A percentile compares a stretch with the other conserved stretches of the same genome.
phyloP scores from a whole-genome alignment of 129 eudicot species.

The Lactuca saligna region DNA sequence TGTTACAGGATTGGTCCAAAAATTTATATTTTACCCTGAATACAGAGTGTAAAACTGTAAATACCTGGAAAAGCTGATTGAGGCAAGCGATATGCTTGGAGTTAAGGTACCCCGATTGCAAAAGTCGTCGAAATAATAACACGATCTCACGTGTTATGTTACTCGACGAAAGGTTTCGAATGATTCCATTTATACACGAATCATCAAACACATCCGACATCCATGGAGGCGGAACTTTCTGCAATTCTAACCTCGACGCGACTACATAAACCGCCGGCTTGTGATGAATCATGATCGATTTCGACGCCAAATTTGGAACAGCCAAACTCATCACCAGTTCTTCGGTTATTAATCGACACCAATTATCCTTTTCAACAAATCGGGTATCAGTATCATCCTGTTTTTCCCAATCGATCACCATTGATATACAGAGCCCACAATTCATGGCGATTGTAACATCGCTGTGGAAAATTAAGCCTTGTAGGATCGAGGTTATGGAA shows the following conservation, averaged over 20 bases:
- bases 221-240: conserved; percentile 58
- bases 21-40: no score
- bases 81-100: conserved; percentile 64
- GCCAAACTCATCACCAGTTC: conserved; percentile 75
- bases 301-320: conserved; percentile 58
- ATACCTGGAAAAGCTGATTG: conserved; percentile 73
- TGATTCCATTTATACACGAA: conserved; percentile 56
- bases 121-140: conserved; percentile 58
- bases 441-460: conserved; percentile 58
- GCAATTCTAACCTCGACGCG: conserved; percentile 50
- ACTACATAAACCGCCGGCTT: conserved; percentile 72
- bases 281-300: conserved; percentile 51
- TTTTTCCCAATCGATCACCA: conserved; percentile 56
- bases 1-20: not conserved
- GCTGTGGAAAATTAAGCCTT: conserved; percentile 54
- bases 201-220: conserved; percentile 64
- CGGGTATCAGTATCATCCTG: conserved; percentile 24
- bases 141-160: conserved; percentile 64
- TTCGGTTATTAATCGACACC: conserved; percentile 80
- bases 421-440: conserved; percentile 65
- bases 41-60: not conserved
- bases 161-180: conserved; percentile 57
- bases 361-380: conserved; percentile 27
- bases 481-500: conserved; percentile 58
- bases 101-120: conserved; percentile 53